Conservation (phyloP, 75 land plant species). For the Sequoia sempervirens region DNA sequence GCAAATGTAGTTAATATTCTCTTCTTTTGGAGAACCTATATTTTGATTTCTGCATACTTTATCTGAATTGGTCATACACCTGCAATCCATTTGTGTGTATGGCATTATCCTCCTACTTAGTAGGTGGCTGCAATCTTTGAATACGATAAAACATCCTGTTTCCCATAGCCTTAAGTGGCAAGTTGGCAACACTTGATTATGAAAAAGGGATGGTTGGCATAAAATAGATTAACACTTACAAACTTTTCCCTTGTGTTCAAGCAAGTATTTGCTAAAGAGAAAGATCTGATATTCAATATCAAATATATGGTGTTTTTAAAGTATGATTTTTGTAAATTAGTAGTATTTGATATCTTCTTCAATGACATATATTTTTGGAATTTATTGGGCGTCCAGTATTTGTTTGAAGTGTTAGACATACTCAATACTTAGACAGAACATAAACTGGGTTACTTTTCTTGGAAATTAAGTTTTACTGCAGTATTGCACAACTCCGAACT, state of each 20-base stretch:
- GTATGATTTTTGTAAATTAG: neutral
- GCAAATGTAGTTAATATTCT: neutral
- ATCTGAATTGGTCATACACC: neutral
- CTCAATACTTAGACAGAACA: neutral
- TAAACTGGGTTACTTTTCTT: neutral
- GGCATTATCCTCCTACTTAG: neutral
- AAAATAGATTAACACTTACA: neutral
- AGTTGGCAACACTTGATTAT: neutral
- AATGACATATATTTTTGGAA: neutral
- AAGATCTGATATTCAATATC: neutral
- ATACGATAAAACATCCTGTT: neutral
- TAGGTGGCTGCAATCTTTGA: neutral
- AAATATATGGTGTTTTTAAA: neutral
- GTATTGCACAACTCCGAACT: neutral
- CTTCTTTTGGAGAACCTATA: neutral
- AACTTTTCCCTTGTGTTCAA: neutral
- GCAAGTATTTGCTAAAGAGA: neutral
- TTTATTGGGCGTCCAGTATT: neutral
- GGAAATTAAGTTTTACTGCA: neutral
- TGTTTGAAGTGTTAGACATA: neutral
- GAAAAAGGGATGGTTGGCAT: neutral
- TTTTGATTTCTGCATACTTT: neutral
- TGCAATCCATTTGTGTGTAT: neutral
- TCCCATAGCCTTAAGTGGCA: neutral
- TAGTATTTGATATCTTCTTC: neutral